Percentiles rank a stretch among this genome's conserved stretches.
Conservation (phyloP, 2,329 filamentous ascomycete species). For the Nigrospora sphaerica region DNA sequence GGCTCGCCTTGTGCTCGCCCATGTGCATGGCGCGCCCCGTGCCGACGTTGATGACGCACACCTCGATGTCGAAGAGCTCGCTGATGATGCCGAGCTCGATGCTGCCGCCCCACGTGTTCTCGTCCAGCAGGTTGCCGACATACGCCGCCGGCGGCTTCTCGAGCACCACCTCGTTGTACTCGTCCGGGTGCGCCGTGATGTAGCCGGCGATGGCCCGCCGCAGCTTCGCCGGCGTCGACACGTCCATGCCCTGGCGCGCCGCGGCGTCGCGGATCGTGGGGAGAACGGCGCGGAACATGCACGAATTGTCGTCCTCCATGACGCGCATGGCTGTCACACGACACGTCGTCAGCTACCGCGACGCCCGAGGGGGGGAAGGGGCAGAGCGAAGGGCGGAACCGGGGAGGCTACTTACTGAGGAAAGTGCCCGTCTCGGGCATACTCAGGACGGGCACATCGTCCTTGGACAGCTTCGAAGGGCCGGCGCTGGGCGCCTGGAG, state of each 20-base stretch:
- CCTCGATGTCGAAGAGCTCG: conserved; percentile 78
- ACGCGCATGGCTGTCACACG: conserved; percentile 63
- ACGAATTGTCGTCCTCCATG: conserved; percentile 96
- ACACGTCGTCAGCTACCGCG: conserved; percentile 2
- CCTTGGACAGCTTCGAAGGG: no score
- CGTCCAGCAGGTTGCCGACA: conserved; percentile 71
- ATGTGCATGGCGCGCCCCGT: conserved; percentile 46
- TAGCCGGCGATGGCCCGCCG: conserved; percentile 71
- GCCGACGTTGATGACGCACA: conserved; percentile 76
- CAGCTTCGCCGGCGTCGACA: conserved; percentile 36
- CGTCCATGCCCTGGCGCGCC: conserved; percentile 21
- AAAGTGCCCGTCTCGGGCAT: no score
- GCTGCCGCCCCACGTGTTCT: conserved; percentile 82
- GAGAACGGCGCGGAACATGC: conserved; percentile 85
- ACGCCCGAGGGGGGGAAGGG: conserved; percentile 2
- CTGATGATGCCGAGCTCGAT: conserved; percentile 85
- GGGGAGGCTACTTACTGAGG: neutral
- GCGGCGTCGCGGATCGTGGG: conserved; percentile 61
- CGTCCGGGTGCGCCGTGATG: conserved; percentile 65
- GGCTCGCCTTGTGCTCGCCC: conserved; percentile 61
- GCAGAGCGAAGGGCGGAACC: neutral
- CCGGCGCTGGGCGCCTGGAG: no score
- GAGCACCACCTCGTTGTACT: conserved; percentile 71
- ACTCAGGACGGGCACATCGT: no score
- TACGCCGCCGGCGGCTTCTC: conserved; percentile 69